Base-by-base conservation (phyloP, 352 stramenopile species). In the Pythium aquatile region DNA sequence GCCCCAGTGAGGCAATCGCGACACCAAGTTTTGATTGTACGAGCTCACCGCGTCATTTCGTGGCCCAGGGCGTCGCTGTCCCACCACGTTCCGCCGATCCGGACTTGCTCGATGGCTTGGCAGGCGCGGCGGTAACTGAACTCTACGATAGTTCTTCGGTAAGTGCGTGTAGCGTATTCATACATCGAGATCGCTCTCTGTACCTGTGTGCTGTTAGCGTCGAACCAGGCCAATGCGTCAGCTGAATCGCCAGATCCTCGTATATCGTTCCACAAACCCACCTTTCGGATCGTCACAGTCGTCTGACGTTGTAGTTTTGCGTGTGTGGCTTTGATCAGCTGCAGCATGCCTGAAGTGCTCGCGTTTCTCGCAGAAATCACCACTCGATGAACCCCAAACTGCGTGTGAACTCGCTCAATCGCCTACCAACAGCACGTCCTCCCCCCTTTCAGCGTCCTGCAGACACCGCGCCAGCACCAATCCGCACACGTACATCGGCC, bases 91-190 rank as follows among this genome's bases (percentile, higher is more conserved):
- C 66, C 66, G 14, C 83, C 81, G 40, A 96, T 85, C 29, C 79
- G 77, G 17, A 91, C 65, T 32, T 73, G 69, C 55, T 90, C 83
- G 42, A 96, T 90, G 44, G 70, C 66, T 77, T 90, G 76, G 29
- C 79, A 91, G 11, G 77, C 83, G 63, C 91, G 91, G 6, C 78
- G 32, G 44, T 86, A 94, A 54, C 68, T 87, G 61, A 93, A 96
- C 54, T 96, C 87, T 96, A 40, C 48, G 64, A 10, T 39, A 35
- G 16, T 4, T 53, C 40, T 20, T 48, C 17, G 20, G 63, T 35
- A 3, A 58, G n/a, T 57, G 59, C 35, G 10, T 14, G 11, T 16
- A 20, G 10, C 16, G 16, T 24, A 26, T 48, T 24, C 20, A 24
- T 5, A 14, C 5, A 30, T 5, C 11, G 29, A 8, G 13, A 35